These are phyloP conservation scores for Prunella vulgaris DNA, from an alignment of 257 asterid species.

Conservation along the genomic window DNA sequence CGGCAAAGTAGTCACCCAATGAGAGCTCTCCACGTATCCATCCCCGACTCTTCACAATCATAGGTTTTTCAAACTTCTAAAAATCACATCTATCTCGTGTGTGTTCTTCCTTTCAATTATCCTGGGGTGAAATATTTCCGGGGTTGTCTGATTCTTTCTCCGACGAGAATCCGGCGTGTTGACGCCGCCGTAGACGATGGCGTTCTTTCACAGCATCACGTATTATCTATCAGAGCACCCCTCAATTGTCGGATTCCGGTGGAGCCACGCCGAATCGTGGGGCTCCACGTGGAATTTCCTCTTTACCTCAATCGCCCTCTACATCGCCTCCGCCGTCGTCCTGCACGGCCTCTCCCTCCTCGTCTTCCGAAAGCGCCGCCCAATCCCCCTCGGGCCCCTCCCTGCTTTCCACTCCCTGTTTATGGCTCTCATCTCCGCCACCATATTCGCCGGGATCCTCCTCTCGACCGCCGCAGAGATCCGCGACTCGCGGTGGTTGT, in stretches of 20 bases:
- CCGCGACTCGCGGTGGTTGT: conserved; percentile 73
- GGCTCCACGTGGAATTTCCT: conserved; percentile 67
- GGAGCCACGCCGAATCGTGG: conserved; percentile 63
- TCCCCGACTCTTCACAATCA: neutral
- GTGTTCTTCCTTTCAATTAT: neutral
- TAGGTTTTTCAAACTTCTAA: neutral
- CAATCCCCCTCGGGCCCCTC: conserved; percentile 60
- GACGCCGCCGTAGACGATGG: conserved; percentile 21
- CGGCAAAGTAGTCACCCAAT: conserved; percentile 11
- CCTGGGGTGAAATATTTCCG: neutral
- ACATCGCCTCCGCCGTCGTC: conserved; percentile 34
- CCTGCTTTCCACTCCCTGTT: conserved; percentile 66
- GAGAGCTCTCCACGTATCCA: neutral
- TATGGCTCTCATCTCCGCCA: conserved; percentile 63
- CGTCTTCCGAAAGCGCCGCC: conserved; percentile 42
- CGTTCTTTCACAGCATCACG: conserved; percentile 25
- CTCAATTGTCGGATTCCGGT: conserved; percentile 59
- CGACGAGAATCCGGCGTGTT: conserved; percentile 11
- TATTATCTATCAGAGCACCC: conserved; percentile 69
- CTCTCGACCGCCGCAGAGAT: conserved; percentile 69
- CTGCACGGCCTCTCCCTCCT: conserved; percentile 44
- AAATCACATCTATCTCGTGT: neutral
- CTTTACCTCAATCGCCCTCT: conserved; percentile 54
- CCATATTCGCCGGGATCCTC: conserved; percentile 59
- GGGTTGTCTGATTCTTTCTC: conserved; percentile 8